These are phyloP conservation scores for Simmondsia chinensis DNA, from an alignment of 148 eudicot species.

Conservation along the genomic window DNA sequence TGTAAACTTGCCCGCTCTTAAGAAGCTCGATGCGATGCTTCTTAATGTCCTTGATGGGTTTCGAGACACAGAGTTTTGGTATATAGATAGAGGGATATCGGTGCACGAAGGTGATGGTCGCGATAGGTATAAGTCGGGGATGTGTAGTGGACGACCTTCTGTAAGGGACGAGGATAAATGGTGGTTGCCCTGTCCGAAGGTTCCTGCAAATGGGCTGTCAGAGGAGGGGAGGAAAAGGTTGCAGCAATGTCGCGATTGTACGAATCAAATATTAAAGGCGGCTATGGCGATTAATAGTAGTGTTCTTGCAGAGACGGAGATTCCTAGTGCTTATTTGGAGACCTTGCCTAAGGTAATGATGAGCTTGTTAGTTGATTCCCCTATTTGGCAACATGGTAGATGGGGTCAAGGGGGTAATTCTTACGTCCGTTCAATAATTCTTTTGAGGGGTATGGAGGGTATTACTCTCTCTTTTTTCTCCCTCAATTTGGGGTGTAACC, in stretches of 20 bases:
- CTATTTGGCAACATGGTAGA: background rate
- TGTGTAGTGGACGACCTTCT: conserved; percentile 59
- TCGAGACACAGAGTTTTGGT: conserved; percentile 74
- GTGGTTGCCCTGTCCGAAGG: conserved; percentile 95
- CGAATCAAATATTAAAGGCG: conserved; percentile 89
- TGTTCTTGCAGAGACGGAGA: conserved; percentile 94
- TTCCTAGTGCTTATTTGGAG: conserved; percentile 74
- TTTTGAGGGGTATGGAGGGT: no score
- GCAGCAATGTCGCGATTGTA: conserved; percentile 87
- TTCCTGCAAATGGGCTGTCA: conserved; percentile 69
- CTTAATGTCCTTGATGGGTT: conserved; percentile 81
- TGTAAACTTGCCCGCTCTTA: conserved; percentile 83
- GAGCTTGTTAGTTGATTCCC: background rate
- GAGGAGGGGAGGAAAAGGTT: conserved; percentile 75
- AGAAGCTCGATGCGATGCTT: conserved; percentile 82
- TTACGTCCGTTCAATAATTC: background rate
- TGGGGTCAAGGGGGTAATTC: no score
- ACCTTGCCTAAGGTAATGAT: conserved; percentile 79
- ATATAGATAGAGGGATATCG: conserved; percentile 49
- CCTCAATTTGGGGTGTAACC: no score
- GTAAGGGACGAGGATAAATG: conserved; percentile 93
- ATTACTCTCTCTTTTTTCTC: no score
- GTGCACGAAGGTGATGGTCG: conserved; percentile 38
- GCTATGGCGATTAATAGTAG: conserved; percentile 88
- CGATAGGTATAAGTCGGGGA: conserved; percentile 14